These are phyloP conservation scores for Craterostigma plantagineum DNA, from an alignment of 257 asterid species.

Conservation along the genomic window DNA sequence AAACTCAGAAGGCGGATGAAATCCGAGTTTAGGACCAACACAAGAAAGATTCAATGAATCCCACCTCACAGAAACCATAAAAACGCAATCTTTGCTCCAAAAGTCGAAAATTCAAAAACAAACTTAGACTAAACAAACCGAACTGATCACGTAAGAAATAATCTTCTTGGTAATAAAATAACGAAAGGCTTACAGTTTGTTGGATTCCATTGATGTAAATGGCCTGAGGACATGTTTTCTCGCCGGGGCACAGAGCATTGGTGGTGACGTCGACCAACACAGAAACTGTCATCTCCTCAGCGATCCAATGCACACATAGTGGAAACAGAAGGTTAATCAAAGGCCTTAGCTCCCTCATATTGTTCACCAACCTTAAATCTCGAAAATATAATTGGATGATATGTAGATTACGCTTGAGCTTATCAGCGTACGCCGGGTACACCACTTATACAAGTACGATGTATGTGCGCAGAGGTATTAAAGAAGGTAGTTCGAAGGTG, in stretches of 20 bases:
- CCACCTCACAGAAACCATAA: too few relatives aligned
- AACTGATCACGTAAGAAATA: background rate
- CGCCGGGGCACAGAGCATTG: constrained; percentile 60
- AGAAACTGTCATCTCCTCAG: constrained; percentile 81
- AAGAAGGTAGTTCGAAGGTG: background rate
- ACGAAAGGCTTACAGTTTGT: constrained; percentile 43
- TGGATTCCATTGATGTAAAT: constrained; percentile 78
- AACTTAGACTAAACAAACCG: background rate
- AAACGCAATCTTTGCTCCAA: too few relatives aligned
- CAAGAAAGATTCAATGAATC: too few relatives aligned
- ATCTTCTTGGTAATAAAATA: background rate
- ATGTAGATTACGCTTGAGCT: too few relatives aligned
- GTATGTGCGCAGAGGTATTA: background rate
- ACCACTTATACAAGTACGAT: too few relatives aligned
- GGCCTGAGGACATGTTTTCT: constrained; percentile 47
- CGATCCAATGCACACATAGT: constrained; percentile 69
- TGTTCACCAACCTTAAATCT: background rate
- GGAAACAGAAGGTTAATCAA: constrained; percentile 53
- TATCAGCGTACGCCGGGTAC: too few relatives aligned
- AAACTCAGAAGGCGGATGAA: too few relatives aligned
- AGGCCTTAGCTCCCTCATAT: constrained; percentile 31
- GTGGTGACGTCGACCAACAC: constrained; percentile 87
- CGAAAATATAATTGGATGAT: too few relatives aligned
- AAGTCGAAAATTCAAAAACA: background rate
- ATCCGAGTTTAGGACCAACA: too few relatives aligned